Conservation (phyloP, 805 yeast genomes). For the Priceomyces melissophilus region DNA sequence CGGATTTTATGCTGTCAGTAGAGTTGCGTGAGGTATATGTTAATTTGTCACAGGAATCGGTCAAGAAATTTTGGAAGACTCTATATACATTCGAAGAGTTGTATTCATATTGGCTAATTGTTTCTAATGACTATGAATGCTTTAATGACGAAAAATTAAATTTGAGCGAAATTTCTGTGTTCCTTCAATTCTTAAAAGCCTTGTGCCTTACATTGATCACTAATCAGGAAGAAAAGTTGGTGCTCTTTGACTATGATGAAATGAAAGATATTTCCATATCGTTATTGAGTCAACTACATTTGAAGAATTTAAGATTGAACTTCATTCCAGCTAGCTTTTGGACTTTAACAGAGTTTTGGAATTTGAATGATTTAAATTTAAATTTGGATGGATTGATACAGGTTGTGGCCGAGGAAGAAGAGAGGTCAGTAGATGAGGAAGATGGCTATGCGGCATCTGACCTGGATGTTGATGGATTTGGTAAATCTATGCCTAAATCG, state of each 20-base stretch:
- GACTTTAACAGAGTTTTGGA: constrained; percentile 60
- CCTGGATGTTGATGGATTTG: constrained; percentile 7
- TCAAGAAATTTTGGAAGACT: constrained; percentile 26
- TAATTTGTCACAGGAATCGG: background rate
- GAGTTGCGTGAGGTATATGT: constrained; percentile 9
- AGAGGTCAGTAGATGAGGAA: constrained; percentile 14
- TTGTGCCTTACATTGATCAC: constrained; percentile 51
- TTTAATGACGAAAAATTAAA: constrained; percentile 41
- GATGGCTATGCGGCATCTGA: constrained; percentile 13
- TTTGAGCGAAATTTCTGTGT: constrained; percentile 32
- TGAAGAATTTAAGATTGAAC: constrained; percentile 59
- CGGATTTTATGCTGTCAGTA: constrained; percentile 12
- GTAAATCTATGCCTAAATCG: constrained; percentile 1
- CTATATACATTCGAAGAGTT: constrained; percentile 56
- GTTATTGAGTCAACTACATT: constrained; percentile 60
- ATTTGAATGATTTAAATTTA: constrained; percentile 25
- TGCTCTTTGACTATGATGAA: constrained; percentile 10
- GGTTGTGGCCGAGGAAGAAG: constrained; percentile 43
- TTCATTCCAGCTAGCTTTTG: constrained; percentile 53
- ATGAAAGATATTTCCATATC: constrained; percentile 40
- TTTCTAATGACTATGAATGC: constrained; percentile 64
- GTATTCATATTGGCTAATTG: constrained; percentile 62
- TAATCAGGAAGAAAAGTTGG: constrained; percentile 15
- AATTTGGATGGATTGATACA: constrained; percentile 35
- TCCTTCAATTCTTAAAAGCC: constrained; percentile 48